Base-by-base conservation (phyloP, 805 yeast species). In the Wickerhamiella australiensis region DNA sequence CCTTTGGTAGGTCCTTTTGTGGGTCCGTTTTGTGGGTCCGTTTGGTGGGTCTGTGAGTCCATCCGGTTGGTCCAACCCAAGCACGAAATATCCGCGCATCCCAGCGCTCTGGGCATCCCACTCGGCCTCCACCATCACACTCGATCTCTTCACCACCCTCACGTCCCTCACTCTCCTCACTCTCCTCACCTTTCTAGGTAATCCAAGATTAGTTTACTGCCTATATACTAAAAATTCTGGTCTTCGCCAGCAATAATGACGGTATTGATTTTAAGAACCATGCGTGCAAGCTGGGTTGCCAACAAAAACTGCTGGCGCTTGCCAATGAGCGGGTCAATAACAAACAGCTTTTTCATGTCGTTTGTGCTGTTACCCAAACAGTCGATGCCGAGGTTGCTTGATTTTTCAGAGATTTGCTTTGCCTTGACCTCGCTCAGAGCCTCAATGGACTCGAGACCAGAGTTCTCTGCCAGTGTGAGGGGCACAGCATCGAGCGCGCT, bases 231-330 rank as follows among this genome's bases (percentile, higher is more conserved):
- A 27, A 42, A 42, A 12, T 42, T 31, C 36, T 43, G 46, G 38
- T 43, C 29, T 31, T 80, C 81, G 42, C 94, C 94, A 61, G 83
- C 83, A 57, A 90, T 81, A 61, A 92, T 92, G 52, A 92, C 98
- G 66, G 90, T 90, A 67, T 92, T 94, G 64, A 92, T 92, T 74
- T 92, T 92, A 64, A 92, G 75, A 55, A 92, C 87, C 98, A 92
- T 92, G 71, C 98, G 79, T 51, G 96, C 87, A 65, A 92, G 76
- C 70, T 92, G 99, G 12, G 99, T 92, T 44, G 98, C 98, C 65
- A 92, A 75, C 64, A 85, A 70, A 57, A 92, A 76, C 69, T 92
- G 99, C 68, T 92, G 97, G 66, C 85, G 87, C 74, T 92, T 92
- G 61, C 98, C 96, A 59, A 92, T 88, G 64, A 86, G 78, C 50